Evolutionary conservation across 495 filamentous ascomycete genomes (phyloP), one percentile per base, ranked within the genome.

Genomic region (Daldinia concentrica): DNA sequence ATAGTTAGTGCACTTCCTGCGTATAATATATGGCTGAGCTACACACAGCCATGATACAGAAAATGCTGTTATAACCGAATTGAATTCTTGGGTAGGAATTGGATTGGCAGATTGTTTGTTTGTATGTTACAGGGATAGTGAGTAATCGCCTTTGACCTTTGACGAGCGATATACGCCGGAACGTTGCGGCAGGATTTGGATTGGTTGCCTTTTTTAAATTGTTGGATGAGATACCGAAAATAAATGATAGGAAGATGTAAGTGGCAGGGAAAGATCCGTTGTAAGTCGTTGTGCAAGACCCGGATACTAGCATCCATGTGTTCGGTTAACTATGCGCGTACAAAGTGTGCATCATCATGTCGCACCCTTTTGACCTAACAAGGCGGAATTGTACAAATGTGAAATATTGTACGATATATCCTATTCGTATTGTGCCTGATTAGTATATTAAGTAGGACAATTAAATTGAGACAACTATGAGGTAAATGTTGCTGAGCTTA

Each of bases 91-190:
- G 56, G 56, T 58, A 60, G 57, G 57, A 45, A 30, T 45, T 45
- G 36, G 34, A 19, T 30, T 60, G 57, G 12, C 24, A 12, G 29
- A 60, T 60, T 58, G 2, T 58, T 60, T 58, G 2, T 58, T 41
- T 9, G 1, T 58, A n/a, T 60, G 36, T 30, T 8, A 61, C 50
- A 68, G 59, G 65, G 45, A 56, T n/a, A 73, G 64, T 64, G 57
- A 58, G 61, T 73, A 64, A 73, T 61, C 50, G 58, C 41, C 0
- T 60, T 57, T 68, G 32, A 72, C 41, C 0, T 60, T 57, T 68
- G 32, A 72, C 64, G 56, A 64, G 32, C 36, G 50, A 69, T 29
- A 15, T 41, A 39, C 26, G 26, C 27, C 29, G 29, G 26, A 19
- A 30, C n/a, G 11, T 32, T 32, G 15, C 41, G 41, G 41, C 17